Conservation (phyloP, 257 asterid genomes). For the Agastache rugosa region DNA sequence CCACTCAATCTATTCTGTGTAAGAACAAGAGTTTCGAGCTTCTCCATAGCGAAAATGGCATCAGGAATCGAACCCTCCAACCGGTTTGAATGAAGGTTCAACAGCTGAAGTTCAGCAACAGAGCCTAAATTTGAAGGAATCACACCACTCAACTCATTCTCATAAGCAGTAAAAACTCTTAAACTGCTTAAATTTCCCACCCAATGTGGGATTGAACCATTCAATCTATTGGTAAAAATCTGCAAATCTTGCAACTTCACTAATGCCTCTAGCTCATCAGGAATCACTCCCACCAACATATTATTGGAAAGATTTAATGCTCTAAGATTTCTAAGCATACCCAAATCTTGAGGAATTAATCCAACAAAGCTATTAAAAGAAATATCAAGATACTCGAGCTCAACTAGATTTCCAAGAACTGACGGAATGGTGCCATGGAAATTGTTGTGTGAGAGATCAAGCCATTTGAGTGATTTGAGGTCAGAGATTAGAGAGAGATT, state of each 20-base stretch:
- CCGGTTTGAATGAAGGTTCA: slow-evolving; percentile 89
- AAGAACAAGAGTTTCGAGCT: slow-evolving; percentile 73
- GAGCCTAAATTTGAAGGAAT: slow-evolving; percentile 75
- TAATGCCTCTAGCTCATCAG: slow-evolving; percentile 68
- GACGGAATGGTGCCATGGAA: slow-evolving; percentile 76
- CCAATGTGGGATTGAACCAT: slow-evolving; percentile 87
- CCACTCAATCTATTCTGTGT: slow-evolving; percentile 82
- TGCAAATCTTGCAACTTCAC: slow-evolving; percentile 69
- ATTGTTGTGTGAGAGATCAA: slow-evolving; percentile 83
- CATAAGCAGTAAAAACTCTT: slow-evolving; percentile 80
- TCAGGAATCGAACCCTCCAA: slow-evolving; percentile 82
- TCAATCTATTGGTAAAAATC: slow-evolving; percentile 67
- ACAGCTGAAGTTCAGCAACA: slow-evolving; percentile 57
- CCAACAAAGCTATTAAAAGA: slow-evolving; percentile 78
- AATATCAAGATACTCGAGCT: slow-evolving; percentile 87
- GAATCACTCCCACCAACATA: slow-evolving; percentile 57
- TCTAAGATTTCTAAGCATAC: slow-evolving; percentile 57
- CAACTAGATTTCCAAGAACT: slow-evolving; percentile 62
- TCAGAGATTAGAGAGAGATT: slow-evolving; percentile 71
- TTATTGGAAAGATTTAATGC: slow-evolving; percentile 70
- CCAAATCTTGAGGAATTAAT: slow-evolving; percentile 66
- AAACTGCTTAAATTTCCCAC: slow-evolving; percentile 67
- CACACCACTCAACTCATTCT: slow-evolving; percentile 70
- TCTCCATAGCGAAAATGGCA: slow-evolving; percentile 69
- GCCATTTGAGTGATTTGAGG: slow-evolving; percentile 77